Conservation (phyloP, 2,329 filamentous ascomycete species). For the Fusarium verrucosum region DNA sequence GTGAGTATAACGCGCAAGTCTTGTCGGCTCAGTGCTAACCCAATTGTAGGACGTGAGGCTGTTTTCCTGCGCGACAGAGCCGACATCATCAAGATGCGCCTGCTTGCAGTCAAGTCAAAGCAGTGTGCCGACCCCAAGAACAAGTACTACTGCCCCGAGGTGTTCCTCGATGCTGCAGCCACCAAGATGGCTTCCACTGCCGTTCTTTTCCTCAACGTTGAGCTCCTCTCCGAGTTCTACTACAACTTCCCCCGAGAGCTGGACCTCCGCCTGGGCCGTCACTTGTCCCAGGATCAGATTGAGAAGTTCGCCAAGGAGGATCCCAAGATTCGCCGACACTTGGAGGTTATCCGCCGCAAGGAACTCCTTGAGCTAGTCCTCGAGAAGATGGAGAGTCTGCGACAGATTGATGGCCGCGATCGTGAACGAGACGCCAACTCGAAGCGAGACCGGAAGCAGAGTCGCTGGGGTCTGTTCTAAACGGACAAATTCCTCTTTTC, state of each 20-base stretch:
- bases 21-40: slow-evolving; percentile 40
- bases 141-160: slow-evolving; percentile 96
- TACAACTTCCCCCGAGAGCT: slow-evolving; percentile 96
- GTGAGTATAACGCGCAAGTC: slow-evolving; percentile 57
- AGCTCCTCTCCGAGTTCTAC: slow-evolving; percentile 95
- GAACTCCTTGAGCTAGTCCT: slow-evolving; percentile 92
- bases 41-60: slow-evolving; percentile 79
- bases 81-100: slow-evolving; percentile 88
- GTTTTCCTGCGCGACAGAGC: slow-evolving; percentile 93
- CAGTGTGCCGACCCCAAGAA: slow-evolving; percentile 86
- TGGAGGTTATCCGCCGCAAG: slow-evolving; percentile 92
- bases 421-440: slow-evolving; percentile 56
- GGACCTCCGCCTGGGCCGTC: slow-evolving; percentile 83
- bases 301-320: slow-evolving; percentile 94
- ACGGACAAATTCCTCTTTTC: not conserved
- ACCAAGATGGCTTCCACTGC: slow-evolving; percentile 94
- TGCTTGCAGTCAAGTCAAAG: slow-evolving; percentile 87
- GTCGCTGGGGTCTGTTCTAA: slow-evolving; percentile 62
- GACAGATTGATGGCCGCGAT: slow-evolving; percentile 81
- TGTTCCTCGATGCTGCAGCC: slow-evolving; percentile 97
- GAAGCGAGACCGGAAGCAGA: slow-evolving; percentile 51
- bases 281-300: slow-evolving; percentile 80
- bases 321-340: slow-evolving; percentile 84
- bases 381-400: slow-evolving; percentile 92
- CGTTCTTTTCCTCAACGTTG: slow-evolving; percentile 96